A percentile compares a stretch with the other conserved stretches of the same genome.
Conservation (phyloP, 257 asterid genomes). For the Cruciata laevipes region DNA sequence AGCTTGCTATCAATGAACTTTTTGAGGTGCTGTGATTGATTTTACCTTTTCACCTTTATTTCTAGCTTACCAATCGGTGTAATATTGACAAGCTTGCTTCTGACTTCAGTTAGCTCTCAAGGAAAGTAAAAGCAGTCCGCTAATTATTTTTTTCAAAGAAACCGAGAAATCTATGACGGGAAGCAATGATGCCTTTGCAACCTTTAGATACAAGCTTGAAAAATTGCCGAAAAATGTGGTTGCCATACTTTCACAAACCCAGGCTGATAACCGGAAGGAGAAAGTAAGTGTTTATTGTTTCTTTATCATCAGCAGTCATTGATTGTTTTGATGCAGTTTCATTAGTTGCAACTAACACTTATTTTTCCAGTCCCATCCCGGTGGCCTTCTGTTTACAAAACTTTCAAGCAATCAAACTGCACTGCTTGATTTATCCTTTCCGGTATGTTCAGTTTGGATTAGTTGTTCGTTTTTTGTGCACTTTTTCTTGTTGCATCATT, state of each 20-base stretch:
- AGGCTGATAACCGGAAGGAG: constrained; percentile 79
- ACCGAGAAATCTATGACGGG: constrained; percentile 73
- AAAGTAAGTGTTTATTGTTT: constrained; percentile 44
- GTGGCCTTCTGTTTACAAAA: constrained; percentile 74
- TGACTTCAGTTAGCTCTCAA: constrained; percentile 54
- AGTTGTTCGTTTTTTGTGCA: neutral
- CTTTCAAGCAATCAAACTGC: constrained; percentile 93
- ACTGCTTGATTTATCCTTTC: constrained; percentile 82
- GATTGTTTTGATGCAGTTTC: neutral
- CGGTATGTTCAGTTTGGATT: constrained; percentile 40
- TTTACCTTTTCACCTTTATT: neutral
- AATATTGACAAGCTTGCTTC: neutral
- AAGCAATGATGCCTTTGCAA: constrained; percentile 57
- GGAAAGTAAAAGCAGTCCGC: constrained; percentile 58
- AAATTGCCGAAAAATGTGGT: constrained; percentile 65
- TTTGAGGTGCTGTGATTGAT: constrained; percentile 51
- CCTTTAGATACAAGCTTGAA: constrained; percentile 70
- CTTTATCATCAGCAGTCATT: constrained; percentile 11
- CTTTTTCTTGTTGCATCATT: neutral
- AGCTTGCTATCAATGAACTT: constrained; percentile 68
- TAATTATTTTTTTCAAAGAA: constrained; percentile 75
- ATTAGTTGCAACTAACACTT: constrained; percentile 13
- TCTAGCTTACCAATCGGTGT: neutral
- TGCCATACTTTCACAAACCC: constrained; percentile 76
- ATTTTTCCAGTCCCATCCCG: constrained; percentile 62